Conservation (phyloP, 768 basidiomycete genomes). For the Podaxis sp. region DNA sequence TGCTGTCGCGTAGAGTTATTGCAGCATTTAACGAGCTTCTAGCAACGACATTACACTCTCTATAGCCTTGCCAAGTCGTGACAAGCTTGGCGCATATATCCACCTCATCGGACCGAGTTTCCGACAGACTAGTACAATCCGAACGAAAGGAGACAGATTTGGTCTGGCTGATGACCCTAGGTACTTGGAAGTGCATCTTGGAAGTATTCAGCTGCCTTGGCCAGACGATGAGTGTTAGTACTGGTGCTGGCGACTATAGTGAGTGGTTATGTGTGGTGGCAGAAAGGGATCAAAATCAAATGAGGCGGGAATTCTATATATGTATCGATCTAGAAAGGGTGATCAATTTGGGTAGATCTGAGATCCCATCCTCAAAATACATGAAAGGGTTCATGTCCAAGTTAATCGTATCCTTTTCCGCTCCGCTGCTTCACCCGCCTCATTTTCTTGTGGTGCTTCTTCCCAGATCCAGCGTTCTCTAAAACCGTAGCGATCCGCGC, state of each 20-base stretch:
- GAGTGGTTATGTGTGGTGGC: neutral
- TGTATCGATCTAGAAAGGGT: neutral
- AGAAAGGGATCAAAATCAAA: neutral
- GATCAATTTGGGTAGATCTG: neutral
- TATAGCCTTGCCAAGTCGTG: slow-evolving; percentile 58
- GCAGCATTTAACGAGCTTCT: neutral
- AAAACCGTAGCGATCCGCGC: slow-evolving; percentile 42
- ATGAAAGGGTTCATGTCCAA: neutral
- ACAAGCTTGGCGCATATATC: slow-evolving; percentile 73
- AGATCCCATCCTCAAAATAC: neutral
- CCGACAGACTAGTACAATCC: neutral
- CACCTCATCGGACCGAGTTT: neutral
- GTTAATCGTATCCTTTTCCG: slow-evolving; percentile 84
- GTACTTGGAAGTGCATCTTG: neutral
- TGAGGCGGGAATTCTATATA: neutral
- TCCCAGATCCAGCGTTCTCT: slow-evolving; percentile 46
- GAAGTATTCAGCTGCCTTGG: neutral
- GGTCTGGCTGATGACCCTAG: neutral
- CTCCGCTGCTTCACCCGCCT: slow-evolving; percentile 86
- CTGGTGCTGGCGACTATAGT: neutral
- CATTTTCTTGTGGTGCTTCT: slow-evolving; percentile 85
- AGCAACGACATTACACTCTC: slow-evolving; percentile 48
- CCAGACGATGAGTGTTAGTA: neutral
- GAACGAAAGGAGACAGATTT: neutral
- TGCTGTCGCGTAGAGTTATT: slow-evolving; percentile 33